Base-by-base conservation (phyloP, 257 asterid genomes). In the Fraxinus excelsior region DNA sequence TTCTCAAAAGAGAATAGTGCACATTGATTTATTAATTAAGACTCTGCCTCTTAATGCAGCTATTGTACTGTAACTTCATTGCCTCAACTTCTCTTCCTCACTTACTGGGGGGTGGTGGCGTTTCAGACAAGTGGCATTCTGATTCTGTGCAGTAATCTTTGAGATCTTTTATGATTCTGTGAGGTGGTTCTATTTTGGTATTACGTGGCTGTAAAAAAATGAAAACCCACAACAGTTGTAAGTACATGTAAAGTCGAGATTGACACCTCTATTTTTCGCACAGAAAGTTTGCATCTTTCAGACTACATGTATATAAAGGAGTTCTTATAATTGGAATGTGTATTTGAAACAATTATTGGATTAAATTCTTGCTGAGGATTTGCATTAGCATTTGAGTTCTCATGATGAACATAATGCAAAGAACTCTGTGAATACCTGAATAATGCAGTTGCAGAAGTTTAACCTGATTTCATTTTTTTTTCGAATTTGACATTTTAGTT, bases 301-400 rank as follows among this genome's bases (percentile, higher is more conserved):
- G n/a, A n/a, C n/a, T n/a, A n/a, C n/a, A n/a, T n/a, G n/a, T n/a
- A n/a, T n/a, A n/a, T n/a, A n/a, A n/a, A n/a, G n/a, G n/a, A n/a
- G n/a, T n/a, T n/a, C n/a, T n/a, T n/a, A 29, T n/a, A 67, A 65
- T 44, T 67, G 73, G 29, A 75, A 2, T 38, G 34, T 74, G 40
- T 16, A 25, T 8, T 56, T 44, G 49, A 28, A 28, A 62, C 64
- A 58, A 40, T 60, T 37, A 21, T 9, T 40, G 60, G 25, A 74
- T 26, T 74, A 35, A 74, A 35, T 37, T 62, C 26, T 25, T 74
- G 26, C 26, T 13, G 28, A 8, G 7, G 58, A 14, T 13, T 18
- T 23, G 31, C 71, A 23, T 14, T 26, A 23, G 38, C 19, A 53
- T 12, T 21, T 32, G 11, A 28, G 44, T 29, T 32, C 23, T 14